Evolutionary conservation across 495 filamentous ascomycete species (phyloP), one percentile per base, ranked within the genome.

Genomic region (Penicillium paxilli): DNA sequence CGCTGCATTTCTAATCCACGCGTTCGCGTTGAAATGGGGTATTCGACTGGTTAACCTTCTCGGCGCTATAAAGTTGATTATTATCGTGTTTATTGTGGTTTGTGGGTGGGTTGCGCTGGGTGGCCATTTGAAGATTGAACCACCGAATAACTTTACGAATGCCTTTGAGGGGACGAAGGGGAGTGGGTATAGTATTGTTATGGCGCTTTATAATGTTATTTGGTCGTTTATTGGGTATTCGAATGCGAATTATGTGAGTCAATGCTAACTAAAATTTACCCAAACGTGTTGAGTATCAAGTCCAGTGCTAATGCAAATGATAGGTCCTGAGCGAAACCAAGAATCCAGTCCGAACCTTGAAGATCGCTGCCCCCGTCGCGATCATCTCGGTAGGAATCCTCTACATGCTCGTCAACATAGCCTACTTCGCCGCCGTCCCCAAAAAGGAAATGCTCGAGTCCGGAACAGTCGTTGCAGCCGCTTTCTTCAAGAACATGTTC

Each of bases 371-470:
- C 0, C 85, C 83, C 0, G 55, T 84, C 21, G 86, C 85, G 12
- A 77, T 88, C 17, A 76, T 68, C 22, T 74, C 77, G 8, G 85
- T 88, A 21, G 80, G 81, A 0, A 69, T 89, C 23, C 68, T 88
- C 0, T 89, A 88, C 68, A 83, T 89, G 67, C 63, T 89, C 21
- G 81, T 80, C 60, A 89, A 90, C 68, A 81, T 90, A 44, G 86
- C 87, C 50, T 90, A 89, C 65, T 88, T 89, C 54, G 83, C 83
- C 4, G 87, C 83, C 0, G 84, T 89, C 5, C 77, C 83, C 19
- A 84, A 83, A 54, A 75, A 80, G 16, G 83, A 88, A 44, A 81
- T 89, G 58, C 68, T 83, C 8, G 70, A 71, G 4, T 83, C 82
- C 0, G 81, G 80, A 19, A 76, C 79, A 14, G 78, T 87, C 9